Evolutionary conservation across 148 eudicot species (phyloP), one percentile per base, ranked within the genome.

Genomic region (Nyssa sinensis): DNA sequence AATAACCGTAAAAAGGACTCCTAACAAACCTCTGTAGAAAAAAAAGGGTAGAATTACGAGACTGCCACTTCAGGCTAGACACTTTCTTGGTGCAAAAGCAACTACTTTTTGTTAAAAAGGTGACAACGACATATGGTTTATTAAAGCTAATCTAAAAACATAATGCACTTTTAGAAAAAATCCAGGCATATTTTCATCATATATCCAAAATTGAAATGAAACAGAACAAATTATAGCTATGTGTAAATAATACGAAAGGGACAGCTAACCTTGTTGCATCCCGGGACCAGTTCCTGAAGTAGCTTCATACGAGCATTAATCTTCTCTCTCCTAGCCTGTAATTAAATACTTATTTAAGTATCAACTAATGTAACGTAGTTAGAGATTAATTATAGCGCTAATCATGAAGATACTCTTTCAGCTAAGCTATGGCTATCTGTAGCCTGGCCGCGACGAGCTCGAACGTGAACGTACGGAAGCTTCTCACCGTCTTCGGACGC

Each of bases 341-440:
- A 71, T 64, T 78, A 58, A 75, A n/a, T 32, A 31, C 29, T 44
- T 41, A 70, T 30, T n/a, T 62, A 49, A 44, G 13, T 65, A 5
- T 9, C 28, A 19, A 75, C 64, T 4, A 21, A 29, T 16, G 31
- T 64, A 27, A 74, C 44, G 37, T 0, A 23, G 77, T 39, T 55
- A 70, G 47, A 41, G 31, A 37, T 41, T 66, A 51, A 65, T 62
- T 41, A 74, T 58, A 27, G 74, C 57, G 32, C 73, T 71, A n/a
- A 70, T 75, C 55, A 70, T 70, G 75, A 57, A 61, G 66, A 31
- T 91, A 95, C 99, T 82, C 99, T 82, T 79, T 95, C 99, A 51
- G 99, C 98, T 84, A 95, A 87, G 87, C 99, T 95, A 71, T 95
- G 99, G 80, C 98, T 93, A 82, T 95, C 94, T 16, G 99, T 95